Percentiles rank a stretch among this genome's conserved stretches.
These are phyloP conservation scores for Lentinula aciculospora DNA, from an alignment of 768 basidiomycete species.

Conservation along the genomic window DNA sequence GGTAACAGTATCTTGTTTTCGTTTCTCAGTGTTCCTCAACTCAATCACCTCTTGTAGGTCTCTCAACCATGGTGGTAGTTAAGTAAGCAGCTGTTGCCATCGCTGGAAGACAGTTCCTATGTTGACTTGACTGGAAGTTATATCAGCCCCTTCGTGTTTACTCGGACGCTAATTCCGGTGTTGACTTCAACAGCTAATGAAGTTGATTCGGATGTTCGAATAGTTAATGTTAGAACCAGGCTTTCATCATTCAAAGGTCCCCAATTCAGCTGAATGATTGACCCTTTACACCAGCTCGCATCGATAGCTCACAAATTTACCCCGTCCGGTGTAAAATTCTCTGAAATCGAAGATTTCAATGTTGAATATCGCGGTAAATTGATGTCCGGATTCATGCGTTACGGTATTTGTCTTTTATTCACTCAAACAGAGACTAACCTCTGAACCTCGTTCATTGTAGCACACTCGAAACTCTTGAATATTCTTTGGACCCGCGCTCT, in stretches of 20 bases:
- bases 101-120: background rate
- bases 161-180: constrained; percentile 40
- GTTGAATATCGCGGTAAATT: constrained; percentile 7
- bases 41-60: constrained; percentile 7
- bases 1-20: constrained; percentile 3
- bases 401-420: constrained; percentile 8
- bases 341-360: constrained; percentile 13
- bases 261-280: background rate
- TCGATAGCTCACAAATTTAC: constrained; percentile 10
- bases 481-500: constrained; percentile 9
- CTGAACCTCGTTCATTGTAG: constrained; percentile 1
- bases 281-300: constrained; percentile 7
- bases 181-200: constrained; percentile 35
- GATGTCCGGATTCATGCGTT: constrained; percentile 2
- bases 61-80: constrained; percentile 6
- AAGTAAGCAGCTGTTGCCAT: background rate
- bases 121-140: constrained; percentile 26
- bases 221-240: constrained; percentile 36
- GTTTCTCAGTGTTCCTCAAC: background rate
- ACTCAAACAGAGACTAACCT: background rate
- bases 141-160: constrained; percentile 42
- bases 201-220: constrained; percentile 42
- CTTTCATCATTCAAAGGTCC: background rate
- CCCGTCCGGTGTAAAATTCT: constrained; percentile 9
- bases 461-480: constrained; percentile 13